phyloP scores from a whole-genome alignment of 2,329 filamentous ascomycete species.

The Microcyclospora pomicola region DNA sequence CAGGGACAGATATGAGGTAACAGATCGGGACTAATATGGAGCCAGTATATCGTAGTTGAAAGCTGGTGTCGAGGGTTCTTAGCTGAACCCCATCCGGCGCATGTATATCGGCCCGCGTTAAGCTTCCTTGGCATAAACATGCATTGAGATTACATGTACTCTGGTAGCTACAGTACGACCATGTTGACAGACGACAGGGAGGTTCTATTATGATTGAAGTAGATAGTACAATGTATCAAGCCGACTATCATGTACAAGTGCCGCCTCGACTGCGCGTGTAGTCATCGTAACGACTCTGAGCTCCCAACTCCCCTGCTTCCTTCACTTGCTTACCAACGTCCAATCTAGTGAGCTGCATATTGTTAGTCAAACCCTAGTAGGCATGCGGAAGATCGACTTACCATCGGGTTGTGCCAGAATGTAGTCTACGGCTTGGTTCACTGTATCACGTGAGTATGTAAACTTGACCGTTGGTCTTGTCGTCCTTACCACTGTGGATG shows the following conservation, averaged over 20 bases:
- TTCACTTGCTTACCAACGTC: background rate
- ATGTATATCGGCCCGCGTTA: too few relatives aligned
- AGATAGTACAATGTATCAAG: constrained; percentile 20
- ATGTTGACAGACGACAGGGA: background rate
- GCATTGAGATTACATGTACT: too few relatives aligned
- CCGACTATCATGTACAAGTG: constrained; percentile 19
- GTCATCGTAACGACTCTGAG: too few relatives aligned
- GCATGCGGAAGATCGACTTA: constrained; percentile 33
- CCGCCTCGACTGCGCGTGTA: constrained; percentile 3
- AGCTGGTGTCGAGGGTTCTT: too few relatives aligned
- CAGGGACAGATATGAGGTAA: too few relatives aligned
- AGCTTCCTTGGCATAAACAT: too few relatives aligned
- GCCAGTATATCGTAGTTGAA: too few relatives aligned
- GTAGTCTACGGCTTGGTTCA: constrained; percentile 90
- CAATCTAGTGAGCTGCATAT: constrained; percentile 19
- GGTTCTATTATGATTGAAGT: constrained; percentile 2
- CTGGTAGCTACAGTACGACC: too few relatives aligned
- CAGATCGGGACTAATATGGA: too few relatives aligned
- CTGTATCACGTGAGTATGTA: constrained; percentile 33
- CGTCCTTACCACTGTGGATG: constrained; percentile 73
- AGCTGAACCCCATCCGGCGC: too few relatives aligned
- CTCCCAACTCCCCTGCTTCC: background rate
- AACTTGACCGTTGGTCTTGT: background rate
- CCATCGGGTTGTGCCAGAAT: constrained; percentile 87
- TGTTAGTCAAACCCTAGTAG: constrained; percentile 8